A percentile compares a stretch with the other conserved stretches of the same genome.
Evolutionary conservation across 192 early-diverging fungal genomes (phyloP).

Genomic region (Gamsiella multidivaricata): DNA sequence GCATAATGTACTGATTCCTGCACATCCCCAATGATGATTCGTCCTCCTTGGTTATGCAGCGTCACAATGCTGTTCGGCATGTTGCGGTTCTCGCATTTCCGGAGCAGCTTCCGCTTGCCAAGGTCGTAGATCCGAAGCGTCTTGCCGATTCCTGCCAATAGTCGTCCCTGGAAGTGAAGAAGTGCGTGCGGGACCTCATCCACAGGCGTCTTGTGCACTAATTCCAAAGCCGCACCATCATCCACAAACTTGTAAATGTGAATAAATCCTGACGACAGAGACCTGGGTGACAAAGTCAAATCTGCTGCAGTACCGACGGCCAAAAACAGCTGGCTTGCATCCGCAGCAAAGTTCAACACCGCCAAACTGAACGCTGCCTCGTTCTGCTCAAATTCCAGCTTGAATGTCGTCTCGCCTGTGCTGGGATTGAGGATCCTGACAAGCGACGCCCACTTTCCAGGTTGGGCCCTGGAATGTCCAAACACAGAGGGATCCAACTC

Average conservation of each 20-base stretch:
- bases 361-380: constrained; percentile 87
- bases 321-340: constrained; percentile 69
- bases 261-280: constrained; percentile 76
- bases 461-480: constrained; percentile 73
- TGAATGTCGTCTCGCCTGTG: constrained; percentile 71
- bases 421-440: constrained; percentile 87
- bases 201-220: constrained; percentile 88
- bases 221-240: constrained; percentile 74
- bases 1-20: constrained; percentile 90
- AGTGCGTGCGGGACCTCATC: constrained; percentile 90
- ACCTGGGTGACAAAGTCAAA: constrained; percentile 75
- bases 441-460: constrained; percentile 89
- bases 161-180: constrained; percentile 84
- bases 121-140: constrained; percentile 92
- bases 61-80: constrained; percentile 79
- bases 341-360: constrained; percentile 68
- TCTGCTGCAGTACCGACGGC: constrained; percentile 87
- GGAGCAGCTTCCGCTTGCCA: constrained; percentile 89
- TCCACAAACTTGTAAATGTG: constrained; percentile 77
- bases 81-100: constrained; percentile 87
- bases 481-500: constrained; percentile 71
- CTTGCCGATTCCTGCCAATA: constrained; percentile 91
- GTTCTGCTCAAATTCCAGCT: constrained; percentile 83
- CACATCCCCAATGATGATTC: constrained; percentile 87
- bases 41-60: constrained; percentile 82